Base-by-base conservation (phyloP, 306 rosid species). In the Cicer bijugum region DNA sequence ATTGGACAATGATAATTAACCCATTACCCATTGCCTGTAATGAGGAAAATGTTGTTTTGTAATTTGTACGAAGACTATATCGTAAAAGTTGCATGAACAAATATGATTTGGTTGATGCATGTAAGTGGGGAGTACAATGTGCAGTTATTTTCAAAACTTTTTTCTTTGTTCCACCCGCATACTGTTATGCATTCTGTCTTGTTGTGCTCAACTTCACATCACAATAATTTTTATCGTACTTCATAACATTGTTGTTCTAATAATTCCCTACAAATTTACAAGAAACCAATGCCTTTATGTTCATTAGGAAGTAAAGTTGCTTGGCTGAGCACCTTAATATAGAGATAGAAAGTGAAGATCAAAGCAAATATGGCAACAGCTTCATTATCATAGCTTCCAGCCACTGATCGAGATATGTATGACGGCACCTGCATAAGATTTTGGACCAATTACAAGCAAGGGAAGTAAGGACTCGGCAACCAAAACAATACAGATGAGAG, bases 311-410 rank as follows among this genome's bases (percentile, higher is more conserved):
- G 60, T 44, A 39, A 67, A 58, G 20, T 9, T 48, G 50, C 33
- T n/a, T 14, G 46, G 53, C 55, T 56, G 38, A 75, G 69, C 52
- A 95, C 99, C 99, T 95, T 95, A 82, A 95, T 84, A 84, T 95
- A 95, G 76, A 95, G 99, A 84, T 86, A 95, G 86, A 95, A 95
- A 37, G 99, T 95, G 88, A 91, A 82, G 78, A 95, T 88, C 88
- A 95, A 83, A 78, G 99, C 97, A 87, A 95, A 95, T 82, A 95
- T 95, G 68, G 99, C 99, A 69, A 95, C 99, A 50, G 99, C 99
- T 87, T 95, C 99, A 86, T 95, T 95, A 83, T 95, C 99, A 74
- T 91, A 95, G 89, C 99, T 95, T 62, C 99, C 99, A 81, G 99
- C 99, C 48, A 95, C 99, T 53, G 99, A 95, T 62, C 99, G 96